phyloP scores from a whole-genome alignment of 2,329 filamentous ascomycete genomes.

The Aciculosporium take region DNA sequence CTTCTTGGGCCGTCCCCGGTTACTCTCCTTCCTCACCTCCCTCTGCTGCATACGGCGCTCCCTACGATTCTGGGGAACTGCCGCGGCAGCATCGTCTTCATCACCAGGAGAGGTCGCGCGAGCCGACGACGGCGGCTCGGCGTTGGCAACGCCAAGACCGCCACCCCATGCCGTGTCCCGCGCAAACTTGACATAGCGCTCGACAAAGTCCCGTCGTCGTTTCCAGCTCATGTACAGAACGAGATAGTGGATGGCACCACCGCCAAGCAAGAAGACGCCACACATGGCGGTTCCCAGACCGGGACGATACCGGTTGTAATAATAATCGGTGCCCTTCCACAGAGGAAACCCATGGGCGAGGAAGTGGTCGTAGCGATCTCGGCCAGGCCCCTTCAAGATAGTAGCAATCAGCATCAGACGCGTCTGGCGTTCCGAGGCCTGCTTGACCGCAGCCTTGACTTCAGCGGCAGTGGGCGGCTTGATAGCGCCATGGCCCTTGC shows the following conservation, averaged over 20 bases:
- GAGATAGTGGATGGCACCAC: constrained; percentile 77
- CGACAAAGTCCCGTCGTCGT: constrained; percentile 79
- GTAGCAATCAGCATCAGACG: constrained; percentile 73
- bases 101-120: constrained; percentile 28
- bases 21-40: constrained; percentile 58
- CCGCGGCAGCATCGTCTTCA: constrained; percentile 36
- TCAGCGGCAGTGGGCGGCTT: constrained; percentile 62
- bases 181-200: constrained; percentile 82
- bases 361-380: constrained; percentile 92
- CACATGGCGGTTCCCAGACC: constrained; percentile 73
- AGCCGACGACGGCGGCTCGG: constrained; percentile 36
- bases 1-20: constrained; percentile 39
- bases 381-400: constrained; percentile 65
- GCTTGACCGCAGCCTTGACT: constrained; percentile 64
- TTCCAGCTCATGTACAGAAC: constrained; percentile 77
- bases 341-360: constrained; percentile 81
- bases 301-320: constrained; percentile 87
- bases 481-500: constrained; percentile 40
- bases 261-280: constrained; percentile 68
- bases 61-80: constrained; percentile 59
- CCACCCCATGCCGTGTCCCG: constrained; percentile 82
- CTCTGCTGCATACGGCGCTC: constrained; percentile 82
- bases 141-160: constrained; percentile 55
- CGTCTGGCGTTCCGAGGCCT: constrained; percentile 69
- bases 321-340: constrained; percentile 97